Percentiles rank a stretch among this genome's conserved stretches.
These are phyloP conservation scores for Brassica carinata DNA, from an alignment of 345 rosid genomes.

Conservation along the genomic window DNA sequence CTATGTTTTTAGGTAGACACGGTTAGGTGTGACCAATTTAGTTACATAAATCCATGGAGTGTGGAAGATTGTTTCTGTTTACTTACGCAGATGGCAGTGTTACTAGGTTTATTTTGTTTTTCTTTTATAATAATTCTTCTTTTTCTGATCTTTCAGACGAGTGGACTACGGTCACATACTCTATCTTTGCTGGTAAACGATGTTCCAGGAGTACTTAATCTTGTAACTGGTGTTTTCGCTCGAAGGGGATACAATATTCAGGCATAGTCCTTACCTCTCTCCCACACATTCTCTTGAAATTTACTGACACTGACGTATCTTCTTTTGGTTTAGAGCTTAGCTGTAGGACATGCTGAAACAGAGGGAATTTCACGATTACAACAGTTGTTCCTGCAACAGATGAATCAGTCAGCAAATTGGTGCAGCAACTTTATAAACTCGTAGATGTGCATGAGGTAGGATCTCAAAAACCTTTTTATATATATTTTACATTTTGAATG, in stretches of 20 bases:
- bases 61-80: not conserved
- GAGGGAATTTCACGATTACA: constrained; percentile 47
- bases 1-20: not conserved
- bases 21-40: not conserved
- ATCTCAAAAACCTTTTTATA: constrained; percentile 4
- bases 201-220: constrained; percentile 85
- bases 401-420: constrained; percentile 45
- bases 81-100: not conserved
- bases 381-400: constrained; percentile 50
- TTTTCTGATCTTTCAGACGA: constrained; percentile 55
- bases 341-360: constrained; percentile 48
- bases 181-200: constrained; percentile 78
- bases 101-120: not conserved
- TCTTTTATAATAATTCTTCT: not conserved
- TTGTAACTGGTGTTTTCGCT: constrained; percentile 77
- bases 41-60: not conserved
- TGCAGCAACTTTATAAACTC: constrained; percentile 46
- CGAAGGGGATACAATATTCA: constrained; percentile 91
- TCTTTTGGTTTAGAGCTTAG: constrained; percentile 39
- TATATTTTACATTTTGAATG: not conserved
- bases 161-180: constrained; percentile 82
- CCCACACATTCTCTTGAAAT: not conserved
- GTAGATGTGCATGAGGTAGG: constrained; percentile 46
- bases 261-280: constrained; percentile 47
- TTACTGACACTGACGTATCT: constrained; percentile 10